Evolutionary conservation across 331 rosid genomes (phyloP), one percentile per base, ranked within the genome.

Genomic region (Telfairia occidentalis): DNA sequence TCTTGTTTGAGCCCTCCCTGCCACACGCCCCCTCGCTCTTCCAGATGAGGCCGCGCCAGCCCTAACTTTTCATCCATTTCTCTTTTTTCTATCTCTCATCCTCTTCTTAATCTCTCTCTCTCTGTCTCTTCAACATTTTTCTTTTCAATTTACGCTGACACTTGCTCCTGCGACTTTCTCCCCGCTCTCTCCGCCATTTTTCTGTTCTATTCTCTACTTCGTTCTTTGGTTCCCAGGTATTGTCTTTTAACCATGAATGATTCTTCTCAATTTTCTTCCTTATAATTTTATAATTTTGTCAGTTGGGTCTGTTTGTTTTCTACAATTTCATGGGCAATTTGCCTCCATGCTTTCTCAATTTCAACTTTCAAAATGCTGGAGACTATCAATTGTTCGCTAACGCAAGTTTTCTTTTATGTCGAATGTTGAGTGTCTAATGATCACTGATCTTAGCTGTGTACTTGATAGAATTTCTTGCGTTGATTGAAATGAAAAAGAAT

Each of bases 21-120:
- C 96, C 96, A 85, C 94, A 48, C 91, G 83, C 88, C 77, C n/a
- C 61, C 19, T 55, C 24, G 2, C 26, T 50, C 57, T n/a, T 50
- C n/a, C 76, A 4, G 9, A 9, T 48, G 60, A 28, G 30, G 4
- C n/a, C 8, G 11, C 38, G 15, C 78, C 52, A n/a, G 43, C 78
- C 70, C 78, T 30, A 40, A 26, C 28, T 18, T 34, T 35, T 50
- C 60, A 23, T 11, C 30, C 74, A 58, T 77, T 76, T 65, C 77
- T 77, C 64, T 67, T 24, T 66, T 66, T 38, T 69, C 23, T 58
- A 5, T 46, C 49, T n/a, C 60, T 23, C 35, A 11, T 69, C 9
- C 3, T 12, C 34, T 30, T n/a, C n/a, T n/a, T n/a, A n/a, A n/a
- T n/a, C n/a, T n/a, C n/a, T n/a, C n/a, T n/a, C n/a, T n/a, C n/a